Base-by-base conservation (phyloP, 2,329 filamentous ascomycete species). In the Aspergillus intermedius region DNA sequence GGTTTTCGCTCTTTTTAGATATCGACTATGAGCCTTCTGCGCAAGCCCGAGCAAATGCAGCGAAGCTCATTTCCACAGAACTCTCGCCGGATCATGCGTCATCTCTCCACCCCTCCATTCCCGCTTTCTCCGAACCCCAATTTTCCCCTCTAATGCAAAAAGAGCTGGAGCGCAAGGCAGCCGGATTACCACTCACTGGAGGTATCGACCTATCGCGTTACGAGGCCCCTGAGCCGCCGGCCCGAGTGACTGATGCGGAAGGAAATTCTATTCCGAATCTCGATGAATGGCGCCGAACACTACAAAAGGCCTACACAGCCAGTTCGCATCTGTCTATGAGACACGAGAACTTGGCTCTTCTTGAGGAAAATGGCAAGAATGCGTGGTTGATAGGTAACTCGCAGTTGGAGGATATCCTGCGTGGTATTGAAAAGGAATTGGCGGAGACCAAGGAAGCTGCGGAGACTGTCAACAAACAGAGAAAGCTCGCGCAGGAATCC, bases 361-460 rank as follows among this genome's bases (percentile, higher is more conserved):
- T 95, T 17, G 87, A 93, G 60, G 77, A 77, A 45, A 84, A 84
- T 68, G 93, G 91, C 57, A 88, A 88, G 71, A 95, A 95, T 67
- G 86, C 88, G 8, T 97, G 93, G 91, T 76, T 98, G 48, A 79
- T 95, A 7, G 82, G 82, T 5, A 98, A 98, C 68, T 81, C 84
- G 59, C 82, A 87, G 57, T 69, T 90, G 17, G 91, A 96, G 70
- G 80, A 81, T 40, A 79, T 88, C 39, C 69, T 94, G 45, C 77
- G 78, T 45, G 68, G 68, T 10, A 62, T 94, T 22, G 91, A 97
- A 75, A 75, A 76, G 41, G 89, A 95, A 60, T 75, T 97, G 44
- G 83, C 82, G 12, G 77, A 75, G 35, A 73, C 79, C 17, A 84
- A 83, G 66, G 76, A 78, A 50, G 82, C 87, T 55, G 79, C 90